Evolutionary conservation across 768 basidiomycete genomes (phyloP), one percentile per base, ranked within the genome.

Genomic region (Mycena sanguinolenta): DNA sequence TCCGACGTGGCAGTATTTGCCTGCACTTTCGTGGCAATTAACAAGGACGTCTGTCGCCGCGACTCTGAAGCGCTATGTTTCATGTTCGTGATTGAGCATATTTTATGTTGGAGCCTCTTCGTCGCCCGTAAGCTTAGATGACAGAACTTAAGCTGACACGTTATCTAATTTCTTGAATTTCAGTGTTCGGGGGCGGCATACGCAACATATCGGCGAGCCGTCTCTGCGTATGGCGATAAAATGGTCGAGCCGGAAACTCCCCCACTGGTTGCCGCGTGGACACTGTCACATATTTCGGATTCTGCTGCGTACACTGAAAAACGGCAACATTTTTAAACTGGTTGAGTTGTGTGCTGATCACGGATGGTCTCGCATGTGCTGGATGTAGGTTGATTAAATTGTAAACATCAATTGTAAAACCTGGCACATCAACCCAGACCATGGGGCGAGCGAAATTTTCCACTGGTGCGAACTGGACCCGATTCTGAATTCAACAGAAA

Each of bases 101-200:
- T 55, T 32, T 36, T 36, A 55, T 55, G 32, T 36, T 55, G 54
- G 54, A 36, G 32, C n/a, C 54, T 55, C 6, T 34, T 55, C 54
- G n/a, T 55, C 54, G 23, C 54, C 32, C 8, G 54, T 55, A 36
- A 55, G 54, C 54, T 55, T 30, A 10, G 14, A 17, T 1, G 16
- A 55, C 36, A 5, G 27, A 13, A 10, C 17, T 6, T 14, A 28
- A n/a, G n/a, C 32, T 12, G 12, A 4, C n/a, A 10, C 19, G 10
- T 32, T 2, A 8, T 6, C 36, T 14, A 23, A 2, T 36, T 34
- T 21, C 30, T n/a, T n/a, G n/a, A 28, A 34, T 23, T 17, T 23
- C 21, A 55, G 54, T 55, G 32, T 55, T 55, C 12, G n/a, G 30
- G 58, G 42, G 38, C 62, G 27, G 62, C 62, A 54, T 63, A 63